Evolutionary conservation across 768 basidiomycete genomes (phyloP), one percentile per base, ranked within the genome.

Genomic region (Pulveroboletus sp.): DNA sequence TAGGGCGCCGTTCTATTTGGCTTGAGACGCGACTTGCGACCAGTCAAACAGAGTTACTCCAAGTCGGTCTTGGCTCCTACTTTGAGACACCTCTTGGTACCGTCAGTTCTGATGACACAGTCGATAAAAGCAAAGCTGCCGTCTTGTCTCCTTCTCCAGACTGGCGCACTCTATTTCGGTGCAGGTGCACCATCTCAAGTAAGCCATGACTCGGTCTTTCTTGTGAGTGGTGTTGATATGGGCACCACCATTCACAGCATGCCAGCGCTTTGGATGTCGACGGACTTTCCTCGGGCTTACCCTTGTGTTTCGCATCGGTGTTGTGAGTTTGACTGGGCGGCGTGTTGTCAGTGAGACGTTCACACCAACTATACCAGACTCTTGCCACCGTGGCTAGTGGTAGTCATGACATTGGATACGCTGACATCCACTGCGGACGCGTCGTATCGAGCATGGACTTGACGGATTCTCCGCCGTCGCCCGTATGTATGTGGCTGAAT

Each of bases 141-240:
- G 72, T 92, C n/a, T 94, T 36, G 92, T 94, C 16, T 89, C 91
- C 4, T 93, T 5, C 75, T 94, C 10, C 91, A 93, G 62, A 88
- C 83, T 5, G 90, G 90, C 11, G 88, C 89, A 1, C 92, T 93
- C n/a, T n/a, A n/a, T 76, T 93, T 93, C 60, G 92, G 91, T 49
- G 88, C 90, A 10, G 84, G 82, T 55, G 85, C 85, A 2, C 84
- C 0, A 59, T 87, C 36, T 87, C 87, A 11, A 70, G 87, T 88
- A 49, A n/a, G n/a, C n/a, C n/a, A 5, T 9, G 42, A 17, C 29
- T 3, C 21, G 23, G n/a, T 14, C 19, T 29, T 11, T 9, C 25
- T 39, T 24, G 14, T 16, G n/a, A 34, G 20, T 34, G 17, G 6
- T 32, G 32, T 19, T 52, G 19, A 55, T 34, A 5, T 23, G 33